These are phyloP conservation scores for Backusella mclennaniae DNA, from an alignment of 192 early-diverging fungal genomes.

Conservation along the genomic window DNA sequence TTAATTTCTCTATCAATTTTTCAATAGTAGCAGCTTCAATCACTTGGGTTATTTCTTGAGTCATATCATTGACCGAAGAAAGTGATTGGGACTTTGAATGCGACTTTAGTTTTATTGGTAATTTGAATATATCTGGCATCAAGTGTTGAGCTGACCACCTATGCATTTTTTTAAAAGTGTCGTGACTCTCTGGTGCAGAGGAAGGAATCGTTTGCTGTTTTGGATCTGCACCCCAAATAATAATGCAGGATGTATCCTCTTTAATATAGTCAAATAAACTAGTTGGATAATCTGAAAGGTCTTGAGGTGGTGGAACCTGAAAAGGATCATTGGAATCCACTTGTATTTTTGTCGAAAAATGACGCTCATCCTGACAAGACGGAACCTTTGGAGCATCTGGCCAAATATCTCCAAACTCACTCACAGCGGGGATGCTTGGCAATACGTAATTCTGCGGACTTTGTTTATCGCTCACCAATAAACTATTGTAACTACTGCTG, in stretches of 20 bases:
- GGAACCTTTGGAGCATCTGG: background rate
- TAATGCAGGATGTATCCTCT: conserved; percentile 29
- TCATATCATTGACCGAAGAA: background rate
- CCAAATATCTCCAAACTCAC: conserved; percentile 16
- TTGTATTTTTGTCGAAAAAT: background rate
- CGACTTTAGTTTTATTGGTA: background rate
- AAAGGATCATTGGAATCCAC: background rate
- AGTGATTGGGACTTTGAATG: background rate
- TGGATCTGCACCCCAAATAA: conserved; percentile 35
- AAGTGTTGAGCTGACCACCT: conserved; percentile 10
- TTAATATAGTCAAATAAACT: conserved; percentile 33
- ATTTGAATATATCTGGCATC: background rate
- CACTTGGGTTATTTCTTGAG: background rate
- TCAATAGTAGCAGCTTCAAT: conserved; percentile 55
- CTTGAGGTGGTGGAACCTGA: conserved; percentile 17
- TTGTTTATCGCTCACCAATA: background rate
- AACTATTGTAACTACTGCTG: background rate
- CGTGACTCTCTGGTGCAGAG: background rate
- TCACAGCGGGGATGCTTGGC: conserved; percentile 11
- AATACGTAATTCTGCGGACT: background rate
- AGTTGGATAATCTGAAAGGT: conserved; percentile 32
- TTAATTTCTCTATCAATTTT: conserved; percentile 54
- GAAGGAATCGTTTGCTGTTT: conserved; percentile 16
- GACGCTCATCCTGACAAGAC: background rate
- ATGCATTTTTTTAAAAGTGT: background rate